Evolutionary conservation across 768 basidiomycete species (phyloP).

Genomic region (Macrolepiota dolichaula): DNA sequence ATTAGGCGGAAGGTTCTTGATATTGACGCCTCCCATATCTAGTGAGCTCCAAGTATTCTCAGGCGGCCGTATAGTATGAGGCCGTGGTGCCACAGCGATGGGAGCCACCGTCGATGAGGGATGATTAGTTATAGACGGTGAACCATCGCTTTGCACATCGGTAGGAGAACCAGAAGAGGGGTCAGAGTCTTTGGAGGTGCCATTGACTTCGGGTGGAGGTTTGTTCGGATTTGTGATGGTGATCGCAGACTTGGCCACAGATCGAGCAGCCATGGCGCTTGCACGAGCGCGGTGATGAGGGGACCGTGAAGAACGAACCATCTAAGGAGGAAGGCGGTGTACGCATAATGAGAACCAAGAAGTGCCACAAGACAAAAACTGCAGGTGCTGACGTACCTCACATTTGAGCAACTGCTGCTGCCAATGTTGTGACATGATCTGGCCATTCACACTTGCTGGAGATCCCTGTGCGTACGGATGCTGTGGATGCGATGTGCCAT

Average conservation of each 20-base stretch:
- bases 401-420: conserved; percentile 91
- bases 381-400: conserved; percentile 59
- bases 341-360: conserved; percentile 33
- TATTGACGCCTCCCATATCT: conserved; percentile 93
- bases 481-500: conserved; percentile 56
- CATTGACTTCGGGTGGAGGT: conserved; percentile 36
- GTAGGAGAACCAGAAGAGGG: conserved; percentile 23
- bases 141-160: conserved; percentile 12
- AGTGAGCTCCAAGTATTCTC: conserved; percentile 85
- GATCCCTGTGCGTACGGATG: conserved; percentile 38
- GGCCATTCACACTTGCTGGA: conserved; percentile 59
- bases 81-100: conserved; percentile 61
- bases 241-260: conserved; percentile 82
- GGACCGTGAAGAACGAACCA: conserved; percentile 79
- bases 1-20: conserved; percentile 82
- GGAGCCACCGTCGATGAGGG: conserved; percentile 79
- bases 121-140: conserved; percentile 45
- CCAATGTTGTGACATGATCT: conserved; percentile 82
- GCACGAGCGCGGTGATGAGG: conserved; percentile 94
- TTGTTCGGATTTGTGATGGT: conserved; percentile 89
- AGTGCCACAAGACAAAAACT: conserved; percentile 9
- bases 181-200: conserved; percentile 27
- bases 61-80: conserved; percentile 60
- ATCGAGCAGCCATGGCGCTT: conserved; percentile 91
- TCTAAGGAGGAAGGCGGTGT: conserved; percentile 39